These are phyloP conservation scores for Boletus insuetus DNA, from an alignment of 768 basidiomycete genomes.

Conservation along the genomic window DNA sequence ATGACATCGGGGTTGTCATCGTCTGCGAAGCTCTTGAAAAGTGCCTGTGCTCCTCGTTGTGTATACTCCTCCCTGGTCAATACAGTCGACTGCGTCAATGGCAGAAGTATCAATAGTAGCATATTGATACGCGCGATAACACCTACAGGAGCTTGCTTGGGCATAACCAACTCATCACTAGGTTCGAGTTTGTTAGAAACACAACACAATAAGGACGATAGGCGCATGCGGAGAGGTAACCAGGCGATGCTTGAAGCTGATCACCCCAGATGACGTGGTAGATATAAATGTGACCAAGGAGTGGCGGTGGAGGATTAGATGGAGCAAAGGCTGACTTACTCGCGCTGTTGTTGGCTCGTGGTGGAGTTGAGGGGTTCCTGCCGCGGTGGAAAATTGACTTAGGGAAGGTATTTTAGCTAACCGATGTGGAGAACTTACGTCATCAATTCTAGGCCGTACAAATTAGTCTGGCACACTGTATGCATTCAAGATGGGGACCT, in stretches of 20 bases:
- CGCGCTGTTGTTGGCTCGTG: slow-evolving; percentile 22
- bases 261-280: slow-evolving; percentile 19
- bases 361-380: slow-evolving; percentile 28
- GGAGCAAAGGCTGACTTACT: slow-evolving; percentile 31
- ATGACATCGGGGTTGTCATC: slow-evolving; percentile 48
- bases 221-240: slow-evolving; percentile 50
- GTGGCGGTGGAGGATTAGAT: slow-evolving; percentile 13
- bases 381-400: slow-evolving; percentile 10
- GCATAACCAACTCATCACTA: slow-evolving; percentile 45
- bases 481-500: background rate
- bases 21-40: slow-evolving; percentile 68
- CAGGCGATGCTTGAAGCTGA: slow-evolving; percentile 22
- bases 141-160: slow-evolving; percentile 32
- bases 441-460: slow-evolving; percentile 26
- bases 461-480: background rate
- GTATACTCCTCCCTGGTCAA: slow-evolving; percentile 41
- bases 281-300: slow-evolving; percentile 10
- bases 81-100: background rate
- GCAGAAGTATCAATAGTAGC: background rate
- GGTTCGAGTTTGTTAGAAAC: slow-evolving; percentile 51
- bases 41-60: slow-evolving; percentile 43
- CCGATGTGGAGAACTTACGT: slow-evolving; percentile 27
- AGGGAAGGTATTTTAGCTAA: slow-evolving; percentile 16
- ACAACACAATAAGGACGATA: slow-evolving; percentile 63
- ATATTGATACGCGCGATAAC: slow-evolving; percentile 4